Base-by-base conservation (phyloP, 306 rosid genomes). In the Pyrus bretschneideri region DNA sequence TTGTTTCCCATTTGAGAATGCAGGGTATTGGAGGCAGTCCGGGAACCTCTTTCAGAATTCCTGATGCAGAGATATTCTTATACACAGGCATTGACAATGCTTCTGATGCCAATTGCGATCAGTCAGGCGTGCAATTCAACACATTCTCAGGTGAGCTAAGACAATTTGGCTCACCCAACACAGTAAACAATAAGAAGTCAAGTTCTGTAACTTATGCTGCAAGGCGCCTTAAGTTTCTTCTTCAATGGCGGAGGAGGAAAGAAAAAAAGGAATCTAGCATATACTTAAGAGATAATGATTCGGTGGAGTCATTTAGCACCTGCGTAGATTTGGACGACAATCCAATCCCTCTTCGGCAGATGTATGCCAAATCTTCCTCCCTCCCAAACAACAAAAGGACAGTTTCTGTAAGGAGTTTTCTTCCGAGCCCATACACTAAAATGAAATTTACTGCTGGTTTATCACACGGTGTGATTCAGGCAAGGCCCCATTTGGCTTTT, bases 21-120 rank as follows among this genome's bases (percentile, higher is more conserved):
- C 96, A 86, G 69, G 91, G 88, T 25, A 87, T 85, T 79, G 90
- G 90, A 27, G 77, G 76, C 11, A 92, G 93, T 83, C 97, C 97
- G 13, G 98, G 98, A 29, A 92, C 95, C 65, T 92, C 92, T 25
- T 94, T 94, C 74, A 82, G 95, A 86, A 89, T 94, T 59, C 93
- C 97, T 23, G 98, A 94, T 82, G 91, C 91, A 23, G 98, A 94
- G 89, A 91, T 92, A 70, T 90, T 94, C 88, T 69, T 90, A 77
- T 90, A 90, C 87, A 89, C 96, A 0, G 94, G 91, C 23, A 80
- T 83, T 30, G 96, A 91, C 66, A 91, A 86, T 81, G 86, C 75
- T 66, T 84, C 88, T 65, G 88, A 86, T 77, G 81, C 75, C 46
- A 83, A 78, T 76, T 81, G 55, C 63, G 88, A 84, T 30, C 82